Evolutionary conservation across 495 filamentous ascomycete genomes (phyloP).

Genomic region (Penicillium subrubescens): DNA sequence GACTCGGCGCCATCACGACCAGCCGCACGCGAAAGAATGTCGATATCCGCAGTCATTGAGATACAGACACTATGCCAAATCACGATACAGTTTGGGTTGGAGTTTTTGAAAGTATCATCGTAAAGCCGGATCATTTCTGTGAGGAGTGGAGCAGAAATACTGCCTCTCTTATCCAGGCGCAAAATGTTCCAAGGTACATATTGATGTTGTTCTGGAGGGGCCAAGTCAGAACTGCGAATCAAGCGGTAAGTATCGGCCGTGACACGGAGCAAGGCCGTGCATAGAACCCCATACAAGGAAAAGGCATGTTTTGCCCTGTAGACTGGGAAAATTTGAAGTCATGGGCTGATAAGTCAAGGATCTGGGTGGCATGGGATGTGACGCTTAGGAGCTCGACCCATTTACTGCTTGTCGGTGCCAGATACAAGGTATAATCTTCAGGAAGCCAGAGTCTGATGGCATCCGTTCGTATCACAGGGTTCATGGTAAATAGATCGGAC

Average conservation of each 20-base stretch:
- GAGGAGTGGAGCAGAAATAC: conserved; percentile 3
- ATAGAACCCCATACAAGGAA: conserved; percentile 15
- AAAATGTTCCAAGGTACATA: conserved; percentile 9
- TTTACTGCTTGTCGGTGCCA: neutral
- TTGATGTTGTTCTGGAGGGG: neutral
- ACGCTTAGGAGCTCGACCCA: neutral
- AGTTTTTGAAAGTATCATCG: neutral
- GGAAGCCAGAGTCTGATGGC: neutral
- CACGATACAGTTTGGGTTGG: conserved; percentile 18
- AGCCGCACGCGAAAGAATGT: conserved; percentile 8
- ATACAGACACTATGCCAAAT: conserved; percentile 21
- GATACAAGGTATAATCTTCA: neutral
- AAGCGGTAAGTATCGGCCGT: conserved; percentile 10
- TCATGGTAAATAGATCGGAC: conserved; percentile 8
- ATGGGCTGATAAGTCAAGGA: conserved; percentile 5
- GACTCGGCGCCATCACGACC: conserved; percentile 6
- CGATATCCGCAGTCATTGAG: conserved; percentile 2
- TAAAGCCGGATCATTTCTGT: neutral
- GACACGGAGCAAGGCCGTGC: conserved; percentile 13
- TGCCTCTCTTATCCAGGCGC: conserved; percentile 10
- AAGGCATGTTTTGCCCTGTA: conserved; percentile 8
- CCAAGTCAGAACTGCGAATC: conserved; percentile 6
- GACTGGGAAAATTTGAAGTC: conserved; percentile 3
- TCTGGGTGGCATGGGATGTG: neutral
- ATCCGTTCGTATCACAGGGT: conserved; percentile 5